These are phyloP conservation scores for Skeletonema marinoi DNA, from an alignment of 108 stramenopile genomes.

Conservation along the genomic window DNA sequence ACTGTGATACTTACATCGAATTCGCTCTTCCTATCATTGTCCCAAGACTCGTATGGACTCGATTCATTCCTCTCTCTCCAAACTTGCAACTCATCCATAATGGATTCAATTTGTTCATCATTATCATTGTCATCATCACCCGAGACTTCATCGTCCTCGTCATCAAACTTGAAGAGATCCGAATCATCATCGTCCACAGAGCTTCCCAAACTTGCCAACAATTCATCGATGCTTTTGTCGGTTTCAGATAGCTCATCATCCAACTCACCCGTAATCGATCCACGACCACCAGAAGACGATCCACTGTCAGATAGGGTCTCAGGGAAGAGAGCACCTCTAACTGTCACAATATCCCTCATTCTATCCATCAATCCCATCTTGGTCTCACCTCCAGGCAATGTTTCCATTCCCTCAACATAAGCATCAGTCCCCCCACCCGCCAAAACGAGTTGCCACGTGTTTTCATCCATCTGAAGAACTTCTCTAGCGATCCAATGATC, in stretches of 20 bases:
- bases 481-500: constrained; percentile 89
- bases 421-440: constrained; percentile 72
- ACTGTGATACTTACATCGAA: constrained; percentile 63
- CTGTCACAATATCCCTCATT: constrained; percentile 64
- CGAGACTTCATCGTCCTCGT: constrained; percentile 31
- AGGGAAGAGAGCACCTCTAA: constrained; percentile 79
- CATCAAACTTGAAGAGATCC: constrained; percentile 33
- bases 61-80: constrained; percentile 68
- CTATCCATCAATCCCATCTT: constrained; percentile 31
- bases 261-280: constrained; percentile 21
- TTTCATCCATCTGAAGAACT: constrained; percentile 72
- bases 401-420: constrained; percentile 43
- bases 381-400: constrained; percentile 25
- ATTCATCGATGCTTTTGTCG: constrained; percentile 53
- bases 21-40: constrained; percentile 51
- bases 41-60: constrained; percentile 69
- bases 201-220: constrained; percentile 56
- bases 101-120: constrained; percentile 35
- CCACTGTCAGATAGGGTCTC: constrained; percentile 57
- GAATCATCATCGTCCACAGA: constrained; percentile 53
- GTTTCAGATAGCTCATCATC: constrained; percentile 34
- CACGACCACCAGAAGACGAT: constrained; percentile 8
- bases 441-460: constrained; percentile 70
- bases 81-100: constrained; percentile 73
- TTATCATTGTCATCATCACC: constrained; percentile 34